Evolutionary conservation across 2,329 filamentous ascomycete species (phyloP), one percentile per base, ranked within the genome.

Genomic region (Epichloe uncinata): DNA sequence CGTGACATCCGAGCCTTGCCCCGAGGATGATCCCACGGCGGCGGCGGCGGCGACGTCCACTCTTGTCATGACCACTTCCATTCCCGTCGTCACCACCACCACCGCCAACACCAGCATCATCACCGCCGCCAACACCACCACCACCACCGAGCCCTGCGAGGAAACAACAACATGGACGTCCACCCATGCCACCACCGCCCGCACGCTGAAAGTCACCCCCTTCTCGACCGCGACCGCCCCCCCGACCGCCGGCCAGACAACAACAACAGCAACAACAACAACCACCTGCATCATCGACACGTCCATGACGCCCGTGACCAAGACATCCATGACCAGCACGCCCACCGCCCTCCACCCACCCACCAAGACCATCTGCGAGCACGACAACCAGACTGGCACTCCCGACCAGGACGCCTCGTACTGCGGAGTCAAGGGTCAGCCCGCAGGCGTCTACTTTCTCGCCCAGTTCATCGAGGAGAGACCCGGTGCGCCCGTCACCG

Each of bases 351-450:
- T 60, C 1, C 35, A 57, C 40, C 50, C 52, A 18, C 58, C 61
- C 13, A 68, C 65, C 8, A 58, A 57, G 16, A 67, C 63, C 7
- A 55, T 68, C 22, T 63, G 58, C 50, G 57, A 57, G n/a, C 54
- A 59, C 12, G 58, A 57, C 13, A 52, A 55, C 49, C 54, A 59
- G 26, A 61, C 61, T 6, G 67, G 66, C 3, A 56, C 57, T 13
- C 66, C 68, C 2, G 55, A 54, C 37, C 54, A 58, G 1, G 50
- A 50, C 4, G 57, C 57, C 18, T 50, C 58, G 1, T 67, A 70
- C 55, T 72, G 69, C 53, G 69, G 67, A 43, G 60, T 71, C 8
- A 63, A 65, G 22, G 69, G 68, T 18, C 45, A 58, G 50, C 58
- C 65, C 1, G 57, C 60, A 2, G 66, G 65, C 8, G 59, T 60